Evolutionary conservation across 768 basidiomycete species (phyloP), one percentile per base, ranked within the genome.

Genomic region (Multifurca ochricompacta): DNA sequence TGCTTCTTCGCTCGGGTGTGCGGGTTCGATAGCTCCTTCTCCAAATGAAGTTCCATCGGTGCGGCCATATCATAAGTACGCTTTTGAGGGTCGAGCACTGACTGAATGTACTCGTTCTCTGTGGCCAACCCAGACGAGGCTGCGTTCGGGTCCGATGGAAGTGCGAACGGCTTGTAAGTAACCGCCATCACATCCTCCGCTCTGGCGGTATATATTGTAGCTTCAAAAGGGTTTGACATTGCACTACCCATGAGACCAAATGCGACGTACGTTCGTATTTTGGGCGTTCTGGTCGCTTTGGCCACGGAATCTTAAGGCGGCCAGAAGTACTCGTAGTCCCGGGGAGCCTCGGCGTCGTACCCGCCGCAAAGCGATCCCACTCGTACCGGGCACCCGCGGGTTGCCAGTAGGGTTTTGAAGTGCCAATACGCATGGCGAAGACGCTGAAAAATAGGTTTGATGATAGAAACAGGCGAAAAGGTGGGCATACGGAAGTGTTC

Each of bases 1-100:
- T 86, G 82, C 67, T 87, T 90, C 74, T 87, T 90, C 8, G 88
- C 85, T 18, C 87, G 82, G 11, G 85, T 81, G 64, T 90, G 84
- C 23, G 88, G 88, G 67, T 91, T 90, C 25, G 86, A 75, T 35
- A 92, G 78, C 63, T 92, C 90, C 57, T 77, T 77, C 41, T 71
- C 65, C 53, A 92, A 69, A 63, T 80, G 79, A 21, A 77, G 64
- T 65, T 92, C 90, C 55, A 87, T 74, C 11, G 86, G 85, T 9
- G 73, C 70, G 13, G 74, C 67, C 10, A 75, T 73, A 28, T 81
- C 75, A 58, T 76, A 77, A 27, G 75, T 64, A n/a, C 66, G 62
- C 27, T 69, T 68, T 25, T 63, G 63, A 10, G 74, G 71, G 49
- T 75, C 75, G 39, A 67, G 66, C 28, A 75, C 61, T 23, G 77